phyloP scores from a whole-genome alignment of 176 grass and related monocot species.

The Juncus effusus region DNA sequence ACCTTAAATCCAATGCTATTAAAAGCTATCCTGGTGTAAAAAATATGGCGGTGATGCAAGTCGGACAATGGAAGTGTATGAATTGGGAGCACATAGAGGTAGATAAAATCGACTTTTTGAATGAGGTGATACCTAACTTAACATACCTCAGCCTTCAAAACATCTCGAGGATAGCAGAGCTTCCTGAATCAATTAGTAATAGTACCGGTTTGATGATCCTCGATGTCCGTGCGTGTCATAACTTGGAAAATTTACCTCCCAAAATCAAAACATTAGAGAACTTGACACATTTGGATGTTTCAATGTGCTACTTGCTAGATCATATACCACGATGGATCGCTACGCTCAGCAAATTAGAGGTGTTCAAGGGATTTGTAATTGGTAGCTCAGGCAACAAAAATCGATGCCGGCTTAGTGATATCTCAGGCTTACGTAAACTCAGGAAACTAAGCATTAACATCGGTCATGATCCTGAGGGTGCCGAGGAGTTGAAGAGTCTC shows the following conservation, averaged over 20 bases:
- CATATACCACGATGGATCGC: conserved; percentile 46
- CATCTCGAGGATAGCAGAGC: conserved; percentile 42
- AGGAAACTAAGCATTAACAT: conserved; percentile 67
- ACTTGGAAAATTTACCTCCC: conserved; percentile 50
- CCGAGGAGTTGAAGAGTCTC: conserved; percentile 37
- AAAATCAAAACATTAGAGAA: conserved; percentile 35
- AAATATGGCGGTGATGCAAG: not conserved
- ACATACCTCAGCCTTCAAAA: conserved; percentile 57
- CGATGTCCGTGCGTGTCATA: conserved; percentile 79
- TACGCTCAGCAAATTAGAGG: conserved; percentile 49
- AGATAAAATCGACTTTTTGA: conserved; percentile 19
- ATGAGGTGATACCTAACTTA: conserved; percentile 41
- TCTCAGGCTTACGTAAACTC: conserved; percentile 40
- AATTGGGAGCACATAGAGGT: too few relatives aligned
- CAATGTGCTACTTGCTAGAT: conserved; percentile 69
- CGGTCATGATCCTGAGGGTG: conserved; percentile 37
- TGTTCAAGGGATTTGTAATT: conserved; percentile 69
- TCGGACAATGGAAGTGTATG: not conserved
- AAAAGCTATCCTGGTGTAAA: not conserved
- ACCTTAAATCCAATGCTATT: not conserved
- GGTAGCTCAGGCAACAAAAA: conserved; percentile 37
- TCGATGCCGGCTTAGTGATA: conserved; percentile 37
- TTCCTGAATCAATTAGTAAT: conserved; percentile 47
- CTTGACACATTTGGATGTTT: conserved; percentile 63
- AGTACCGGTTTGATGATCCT: conserved; percentile 48